Evolutionary conservation across 1,284 basidiomycete genomes (phyloP).

Genomic region (Ustilago bromivora): DNA sequence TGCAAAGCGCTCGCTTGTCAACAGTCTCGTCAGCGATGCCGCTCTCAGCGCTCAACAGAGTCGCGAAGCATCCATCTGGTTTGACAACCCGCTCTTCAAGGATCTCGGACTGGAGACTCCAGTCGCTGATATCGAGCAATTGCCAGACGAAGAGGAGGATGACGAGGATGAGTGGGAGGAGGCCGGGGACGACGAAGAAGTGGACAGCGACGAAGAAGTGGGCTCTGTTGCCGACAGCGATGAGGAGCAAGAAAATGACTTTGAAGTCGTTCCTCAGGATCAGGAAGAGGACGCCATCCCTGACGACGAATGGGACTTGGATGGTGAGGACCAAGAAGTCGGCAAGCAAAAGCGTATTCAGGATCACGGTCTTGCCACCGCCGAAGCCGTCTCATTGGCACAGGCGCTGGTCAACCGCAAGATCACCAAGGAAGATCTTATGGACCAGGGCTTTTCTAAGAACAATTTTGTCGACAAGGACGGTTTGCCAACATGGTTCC

Average conservation of each 20-base stretch:
- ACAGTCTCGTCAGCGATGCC: slow-evolving; percentile 46
- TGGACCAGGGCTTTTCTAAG: slow-evolving; percentile 96
- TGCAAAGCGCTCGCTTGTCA: slow-evolving; percentile 44
- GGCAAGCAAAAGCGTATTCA: slow-evolving; percentile 78
- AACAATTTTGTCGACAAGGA: slow-evolving; percentile 88
- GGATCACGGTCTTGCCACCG: slow-evolving; percentile 86
- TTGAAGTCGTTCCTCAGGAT: slow-evolving; percentile 63
- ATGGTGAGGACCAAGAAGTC: slow-evolving; percentile 80
- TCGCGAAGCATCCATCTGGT: slow-evolving; percentile 82
- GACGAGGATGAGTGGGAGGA: slow-evolving; percentile 64
- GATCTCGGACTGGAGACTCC: slow-evolving; percentile 76
- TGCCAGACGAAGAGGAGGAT: slow-evolving; percentile 57
- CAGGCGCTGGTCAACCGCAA: slow-evolving; percentile 91
- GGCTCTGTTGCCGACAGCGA: background rate
- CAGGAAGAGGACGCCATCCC: slow-evolving; percentile 80
- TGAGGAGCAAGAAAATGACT: slow-evolving; percentile 56
- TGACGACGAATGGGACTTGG: slow-evolving; percentile 82
- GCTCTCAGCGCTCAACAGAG: slow-evolving; percentile 66
- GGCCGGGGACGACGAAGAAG: slow-evolving; percentile 67
- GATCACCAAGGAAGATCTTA: slow-evolving; percentile 86
- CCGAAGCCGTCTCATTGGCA: slow-evolving; percentile 91
- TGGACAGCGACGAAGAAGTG: slow-evolving; percentile 21
- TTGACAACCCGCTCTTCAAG: slow-evolving; percentile 91
- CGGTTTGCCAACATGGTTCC: slow-evolving; percentile 92
- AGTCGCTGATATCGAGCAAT: slow-evolving; percentile 69